Base-by-base conservation (phyloP, 73 alveolate species). In the Paramecium caudatum region DNA sequence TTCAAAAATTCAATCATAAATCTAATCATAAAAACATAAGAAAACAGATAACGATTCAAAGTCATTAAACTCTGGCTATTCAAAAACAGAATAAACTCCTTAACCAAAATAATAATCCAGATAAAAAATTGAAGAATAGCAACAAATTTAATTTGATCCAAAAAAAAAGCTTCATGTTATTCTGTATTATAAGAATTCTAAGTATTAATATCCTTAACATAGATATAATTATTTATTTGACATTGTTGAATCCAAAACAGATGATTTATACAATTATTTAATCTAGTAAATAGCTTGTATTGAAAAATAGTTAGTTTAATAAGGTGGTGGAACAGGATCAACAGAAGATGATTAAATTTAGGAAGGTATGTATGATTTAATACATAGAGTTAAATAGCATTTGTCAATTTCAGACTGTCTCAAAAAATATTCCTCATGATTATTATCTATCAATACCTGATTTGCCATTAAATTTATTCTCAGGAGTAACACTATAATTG, bases 401-500 rank as follows among this genome's bases (percentile, higher is more conserved):
- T 41, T 74, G 88, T n/a, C 47, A 74, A 74, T 74, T 74, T 17
- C 17, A 36, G 4, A 74, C 88, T 19, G 70, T 74, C 2, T 15
- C 68, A 21, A 74, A 74, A 45, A 74, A 74, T 43, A 74, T 74
- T 3, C 88, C 88, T 39, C 55, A 41, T 74, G 88, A 74, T 41
- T 74, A 74, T 19, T 74, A 74, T 19, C 46, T 74, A 6, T 27
- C 55, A 8, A 6, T 74, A 5, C 88, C 88, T 3, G 65, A 45
- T 6, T 7, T 19, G 12, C 69, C 88, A 5, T 17, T 74, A 43
- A 19, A 37, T 74, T n/a, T 39, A 3, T 74, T 74, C 43, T 37
- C 36, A 13, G 88, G 88, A 23, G 19, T 39, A 74, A 74, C 69
- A 3, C 65, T 74, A 13, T 74, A 74, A 23, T 74, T 74, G n/a